Conservation (phyloP, 305 asterid genomes). For the Caryopteris hybrid region DNA sequence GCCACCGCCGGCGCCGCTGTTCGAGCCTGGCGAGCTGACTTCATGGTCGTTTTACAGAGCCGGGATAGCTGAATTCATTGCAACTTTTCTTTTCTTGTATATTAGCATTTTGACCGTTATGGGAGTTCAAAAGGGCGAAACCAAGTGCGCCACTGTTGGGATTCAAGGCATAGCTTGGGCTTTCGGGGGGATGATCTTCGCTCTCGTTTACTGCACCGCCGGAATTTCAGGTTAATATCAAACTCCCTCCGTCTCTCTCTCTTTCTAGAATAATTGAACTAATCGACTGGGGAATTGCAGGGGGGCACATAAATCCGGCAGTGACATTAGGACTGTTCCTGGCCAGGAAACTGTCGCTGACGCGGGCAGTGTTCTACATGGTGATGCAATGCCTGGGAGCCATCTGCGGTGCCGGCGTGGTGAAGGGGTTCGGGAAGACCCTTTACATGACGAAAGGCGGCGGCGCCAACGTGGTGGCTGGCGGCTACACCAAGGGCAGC, state of each 20-base stretch:
- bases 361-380: slow-evolving; percentile 39
- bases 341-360: slow-evolving; percentile 37
- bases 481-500: slow-evolving; percentile 44
- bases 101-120: slow-evolving; percentile 41
- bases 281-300: slow-evolving; percentile 14
- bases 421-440: slow-evolving; percentile 40
- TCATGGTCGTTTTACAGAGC: slow-evolving; percentile 49
- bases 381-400: slow-evolving; percentile 45
- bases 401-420: slow-evolving; percentile 49
- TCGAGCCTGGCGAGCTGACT: slow-evolving; percentile 38
- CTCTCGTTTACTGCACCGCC: slow-evolving; percentile 54
- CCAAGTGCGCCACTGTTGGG: slow-evolving; percentile 41
- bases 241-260: background rate
- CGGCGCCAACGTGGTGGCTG: slow-evolving; percentile 36
- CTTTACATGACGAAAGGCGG: slow-evolving; percentile 36
- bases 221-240: slow-evolving; percentile 35
- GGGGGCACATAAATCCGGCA: slow-evolving; percentile 49
- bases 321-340: slow-evolving; percentile 41
- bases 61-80: slow-evolving; percentile 39
- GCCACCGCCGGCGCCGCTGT: slow-evolving; percentile 45
- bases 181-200: slow-evolving; percentile 54
- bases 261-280: background rate
- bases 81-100: slow-evolving; percentile 41
- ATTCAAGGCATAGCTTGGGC: slow-evolving; percentile 58
- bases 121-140: slow-evolving; percentile 27